Percentiles rank a stretch among this genome's conserved stretches.
phyloP scores from a whole-genome alignment of 139 green algal genomes.

The Chlamydomonas sp. region DNA sequence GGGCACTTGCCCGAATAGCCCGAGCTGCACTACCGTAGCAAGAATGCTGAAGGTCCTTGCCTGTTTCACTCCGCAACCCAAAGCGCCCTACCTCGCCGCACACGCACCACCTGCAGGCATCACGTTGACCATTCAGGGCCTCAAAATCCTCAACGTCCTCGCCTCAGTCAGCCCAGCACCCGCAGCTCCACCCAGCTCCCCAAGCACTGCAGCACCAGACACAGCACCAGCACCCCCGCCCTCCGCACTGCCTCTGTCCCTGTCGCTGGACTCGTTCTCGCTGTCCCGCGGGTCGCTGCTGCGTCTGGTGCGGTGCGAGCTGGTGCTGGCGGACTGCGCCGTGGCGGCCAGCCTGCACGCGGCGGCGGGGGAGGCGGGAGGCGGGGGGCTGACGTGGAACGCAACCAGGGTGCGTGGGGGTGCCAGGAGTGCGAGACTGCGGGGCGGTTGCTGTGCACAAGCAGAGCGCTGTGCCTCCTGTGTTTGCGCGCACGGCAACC shows the following conservation, averaged over 20 bases:
- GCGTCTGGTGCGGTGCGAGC: not conserved
- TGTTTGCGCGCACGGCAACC: too few species aligned
- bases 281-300: not conserved
- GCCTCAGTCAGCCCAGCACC: not conserved
- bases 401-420: not conserved
- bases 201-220: not conserved
- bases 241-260: not conserved
- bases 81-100: too few species aligned
- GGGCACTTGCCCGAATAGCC: too few species aligned
- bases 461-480: too few species aligned
- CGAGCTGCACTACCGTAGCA: too few species aligned
- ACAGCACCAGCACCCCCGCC: not conserved
- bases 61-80: too few species aligned
- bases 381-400: not conserved
- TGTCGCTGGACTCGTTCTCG: constrained; percentile 10
- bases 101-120: not conserved
- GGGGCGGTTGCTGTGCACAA: too few species aligned
- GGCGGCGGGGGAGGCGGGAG: not conserved
- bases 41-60: too few species aligned
- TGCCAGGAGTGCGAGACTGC: too few species aligned
- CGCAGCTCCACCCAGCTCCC: not conserved
- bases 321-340: constrained; percentile 24
- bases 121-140: constrained; percentile 2
- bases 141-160: not conserved
- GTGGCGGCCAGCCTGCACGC: not conserved